A percentile compares a stretch with the other conserved stretches of the same genome.
These are phyloP conservation scores for Encephalitozoon hellem DNA, from an alignment of 371 early-diverging fungal genomes.

Conservation along the genomic window DNA sequence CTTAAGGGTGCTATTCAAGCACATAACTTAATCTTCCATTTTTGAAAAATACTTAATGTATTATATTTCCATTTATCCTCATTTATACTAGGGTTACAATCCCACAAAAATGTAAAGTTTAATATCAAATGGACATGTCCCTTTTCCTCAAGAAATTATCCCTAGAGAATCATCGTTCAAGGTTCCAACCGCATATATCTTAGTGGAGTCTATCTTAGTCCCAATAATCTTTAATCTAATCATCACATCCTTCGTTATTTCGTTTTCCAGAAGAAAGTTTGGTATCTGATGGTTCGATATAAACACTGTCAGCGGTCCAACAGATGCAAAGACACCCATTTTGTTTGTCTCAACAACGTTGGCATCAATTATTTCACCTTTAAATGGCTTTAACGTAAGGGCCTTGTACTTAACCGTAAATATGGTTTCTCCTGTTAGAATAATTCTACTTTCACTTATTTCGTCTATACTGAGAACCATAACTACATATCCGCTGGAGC, in stretches of 20 bases:
- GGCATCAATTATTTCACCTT: constrained; percentile 87
- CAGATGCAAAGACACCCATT: constrained; percentile 89
- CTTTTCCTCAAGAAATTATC: constrained; percentile 20
- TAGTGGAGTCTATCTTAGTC: constrained; percentile 77
- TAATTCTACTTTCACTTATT: constrained; percentile 50
- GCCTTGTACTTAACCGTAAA: constrained; percentile 85
- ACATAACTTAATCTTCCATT: neutral
- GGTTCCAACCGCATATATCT: constrained; percentile 65
- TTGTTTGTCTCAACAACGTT: constrained; percentile 82
- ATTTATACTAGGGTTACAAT: too few species aligned
- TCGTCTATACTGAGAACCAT: constrained; percentile 52
- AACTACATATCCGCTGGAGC: constrained; percentile 56
- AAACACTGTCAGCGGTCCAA: constrained; percentile 88
- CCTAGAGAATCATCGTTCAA: constrained; percentile 62
- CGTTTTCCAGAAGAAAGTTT: constrained; percentile 54
- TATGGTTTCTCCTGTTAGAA: constrained; percentile 71
- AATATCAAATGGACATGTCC: too few species aligned
- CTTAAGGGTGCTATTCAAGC: neutral
- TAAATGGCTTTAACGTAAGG: constrained; percentile 87
- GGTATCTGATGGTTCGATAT: constrained; percentile 73
- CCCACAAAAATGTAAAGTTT: too few species aligned
- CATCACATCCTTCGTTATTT: constrained; percentile 73
- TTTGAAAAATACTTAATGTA: neutral
- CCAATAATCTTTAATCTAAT: constrained; percentile 85
- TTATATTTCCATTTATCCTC: too few species aligned